Conservation (phyloP, 306 rosid genomes). For the Nissolia schottii region DNA sequence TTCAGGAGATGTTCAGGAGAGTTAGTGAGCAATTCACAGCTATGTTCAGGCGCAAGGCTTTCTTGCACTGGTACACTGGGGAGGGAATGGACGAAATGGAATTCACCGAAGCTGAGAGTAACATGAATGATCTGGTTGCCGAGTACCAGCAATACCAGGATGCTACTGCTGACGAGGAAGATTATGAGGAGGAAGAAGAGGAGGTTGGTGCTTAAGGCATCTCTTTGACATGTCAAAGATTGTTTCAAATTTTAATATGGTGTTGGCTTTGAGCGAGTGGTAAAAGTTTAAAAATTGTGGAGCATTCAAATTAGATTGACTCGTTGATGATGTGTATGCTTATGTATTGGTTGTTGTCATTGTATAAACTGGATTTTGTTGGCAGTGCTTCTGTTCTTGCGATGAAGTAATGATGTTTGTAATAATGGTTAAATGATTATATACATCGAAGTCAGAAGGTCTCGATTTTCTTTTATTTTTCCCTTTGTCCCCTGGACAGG, state of each 20-base stretch:
- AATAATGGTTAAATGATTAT: conserved; percentile 14
- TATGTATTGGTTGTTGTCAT: conserved; percentile 19
- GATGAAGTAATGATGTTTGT: conserved; percentile 32
- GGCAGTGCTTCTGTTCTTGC: conserved; percentile 32
- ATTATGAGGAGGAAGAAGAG: conserved; percentile 41
- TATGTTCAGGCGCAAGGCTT: conserved; percentile 59
- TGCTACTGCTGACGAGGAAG: conserved; percentile 51
- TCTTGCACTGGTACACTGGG: conserved; percentile 57
- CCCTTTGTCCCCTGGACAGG: not conserved
- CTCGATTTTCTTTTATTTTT: not conserved
- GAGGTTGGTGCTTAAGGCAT: conserved; percentile 23
- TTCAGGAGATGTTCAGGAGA: conserved; percentile 56
- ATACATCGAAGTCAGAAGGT: not conserved
- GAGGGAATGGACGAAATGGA: conserved; percentile 62
- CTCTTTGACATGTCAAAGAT: conserved; percentile 2
- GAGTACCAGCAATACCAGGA: conserved; percentile 52
- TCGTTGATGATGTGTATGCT: conserved; percentile 27
- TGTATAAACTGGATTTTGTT: conserved; percentile 29
- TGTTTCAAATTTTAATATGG: conserved; percentile 26
- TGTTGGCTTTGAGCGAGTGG: conserved; percentile 34
- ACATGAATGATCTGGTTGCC: conserved; percentile 54
- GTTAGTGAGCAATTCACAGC: conserved; percentile 55
- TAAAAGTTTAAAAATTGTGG: conserved; percentile 30
- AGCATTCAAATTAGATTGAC: conserved; percentile 42
- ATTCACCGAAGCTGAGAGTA: conserved; percentile 53